phyloP scores from a whole-genome alignment of 768 basidiomycete species.

The Albatrellus ellisii region DNA sequence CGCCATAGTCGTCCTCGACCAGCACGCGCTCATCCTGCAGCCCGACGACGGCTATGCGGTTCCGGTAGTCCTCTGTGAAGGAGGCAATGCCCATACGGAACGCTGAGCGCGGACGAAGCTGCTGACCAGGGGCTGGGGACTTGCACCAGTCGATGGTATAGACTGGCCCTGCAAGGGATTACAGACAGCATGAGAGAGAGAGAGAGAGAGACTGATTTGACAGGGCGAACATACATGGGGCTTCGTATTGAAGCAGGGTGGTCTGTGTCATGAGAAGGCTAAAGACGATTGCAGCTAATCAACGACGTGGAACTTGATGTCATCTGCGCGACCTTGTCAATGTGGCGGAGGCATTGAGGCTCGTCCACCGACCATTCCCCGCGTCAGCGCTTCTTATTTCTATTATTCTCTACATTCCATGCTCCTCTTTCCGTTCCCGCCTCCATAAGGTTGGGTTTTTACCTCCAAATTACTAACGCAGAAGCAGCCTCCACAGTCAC shows the following conservation, averaged over 20 bases:
- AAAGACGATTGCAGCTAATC: too few species aligned
- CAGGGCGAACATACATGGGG: slow-evolving; percentile 73
- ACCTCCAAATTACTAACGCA: too few species aligned
- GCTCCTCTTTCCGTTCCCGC: too few species aligned
- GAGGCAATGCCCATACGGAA: slow-evolving; percentile 83
- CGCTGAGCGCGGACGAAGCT: slow-evolving; percentile 56
- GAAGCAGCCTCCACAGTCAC: too few species aligned
- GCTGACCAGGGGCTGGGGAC: slow-evolving; percentile 59
- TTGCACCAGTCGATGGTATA: slow-evolving; percentile 86
- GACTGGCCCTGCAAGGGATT: slow-evolving; percentile 53
- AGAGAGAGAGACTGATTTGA: too few species aligned
- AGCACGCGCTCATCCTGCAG: slow-evolving; percentile 81
- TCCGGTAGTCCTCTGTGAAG: slow-evolving; percentile 72
- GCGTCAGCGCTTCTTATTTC: too few species aligned
- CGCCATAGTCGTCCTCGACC: slow-evolving; percentile 70
- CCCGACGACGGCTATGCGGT: slow-evolving; percentile 67
- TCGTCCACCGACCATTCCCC: too few species aligned
- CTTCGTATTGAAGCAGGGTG: slow-evolving; percentile 69
- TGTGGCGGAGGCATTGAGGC: too few species aligned
- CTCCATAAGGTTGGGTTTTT: too few species aligned
- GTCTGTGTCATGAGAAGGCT: slow-evolving; percentile 45
- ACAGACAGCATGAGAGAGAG: background rate
- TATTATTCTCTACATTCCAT: too few species aligned
- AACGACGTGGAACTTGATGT: too few species aligned
- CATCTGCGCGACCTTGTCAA: too few species aligned